Evolutionary conservation across 2,329 filamentous ascomycete genomes (phyloP).

Genomic region (Colletotrichum truncatum): DNA sequence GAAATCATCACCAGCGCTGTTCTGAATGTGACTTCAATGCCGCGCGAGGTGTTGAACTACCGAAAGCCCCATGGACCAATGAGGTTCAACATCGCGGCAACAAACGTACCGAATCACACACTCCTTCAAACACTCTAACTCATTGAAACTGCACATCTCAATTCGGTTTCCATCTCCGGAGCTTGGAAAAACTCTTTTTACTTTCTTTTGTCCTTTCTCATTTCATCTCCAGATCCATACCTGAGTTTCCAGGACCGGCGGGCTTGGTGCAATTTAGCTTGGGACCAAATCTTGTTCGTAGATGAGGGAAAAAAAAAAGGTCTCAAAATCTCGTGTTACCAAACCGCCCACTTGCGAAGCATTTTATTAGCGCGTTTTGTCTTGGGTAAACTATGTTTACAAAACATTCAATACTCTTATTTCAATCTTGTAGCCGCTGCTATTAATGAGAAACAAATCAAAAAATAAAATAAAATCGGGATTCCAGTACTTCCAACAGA

Average conservation of each 20-base stretch:
- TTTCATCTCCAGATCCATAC: too few relatives aligned
- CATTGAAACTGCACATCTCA: not conserved
- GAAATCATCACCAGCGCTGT: not conserved
- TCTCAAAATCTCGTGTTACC: not conserved
- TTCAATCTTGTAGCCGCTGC: not conserved
- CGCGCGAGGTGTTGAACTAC: not conserved
- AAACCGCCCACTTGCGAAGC: not conserved
- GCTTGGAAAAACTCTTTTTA: too few relatives aligned
- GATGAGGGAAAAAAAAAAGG: too few relatives aligned
- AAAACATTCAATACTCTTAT: not conserved
- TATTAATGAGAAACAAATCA: too few relatives aligned
- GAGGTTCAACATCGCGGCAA: not conserved
- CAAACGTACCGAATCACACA: not conserved
- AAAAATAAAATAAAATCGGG: too few relatives aligned
- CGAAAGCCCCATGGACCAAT: not conserved
- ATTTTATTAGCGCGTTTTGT: not conserved
- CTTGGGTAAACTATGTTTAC: not conserved
- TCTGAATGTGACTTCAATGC: not conserved
- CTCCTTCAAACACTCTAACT: not conserved
- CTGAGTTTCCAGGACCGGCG: too few relatives aligned
- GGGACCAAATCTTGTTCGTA: too few relatives aligned
- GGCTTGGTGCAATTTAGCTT: too few relatives aligned
- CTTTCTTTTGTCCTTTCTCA: too few relatives aligned
- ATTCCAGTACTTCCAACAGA: not conserved
- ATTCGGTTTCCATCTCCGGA: not conserved